phyloP scores from a whole-genome alignment of 225 moss, liverwort and hornwort species.

The Polytrichum formosum region DNA sequence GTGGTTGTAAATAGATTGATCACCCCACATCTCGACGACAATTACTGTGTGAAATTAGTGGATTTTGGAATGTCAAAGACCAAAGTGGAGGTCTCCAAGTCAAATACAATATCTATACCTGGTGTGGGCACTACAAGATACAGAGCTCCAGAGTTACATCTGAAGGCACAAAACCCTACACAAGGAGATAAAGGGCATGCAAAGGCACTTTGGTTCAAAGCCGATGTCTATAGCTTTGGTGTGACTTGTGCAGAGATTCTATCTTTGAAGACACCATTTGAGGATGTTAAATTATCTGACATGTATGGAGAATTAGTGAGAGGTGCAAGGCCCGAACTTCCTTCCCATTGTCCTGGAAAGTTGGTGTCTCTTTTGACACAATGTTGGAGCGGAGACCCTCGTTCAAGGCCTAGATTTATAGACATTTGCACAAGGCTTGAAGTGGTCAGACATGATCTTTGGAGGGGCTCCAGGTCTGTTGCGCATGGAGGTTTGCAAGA shows the following conservation, averaged over 20 bases:
- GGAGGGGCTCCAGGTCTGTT: no score
- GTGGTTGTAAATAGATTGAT: background rate
- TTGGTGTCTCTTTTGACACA: no score
- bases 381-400: no score
- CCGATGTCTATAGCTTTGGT: constrained; percentile 18
- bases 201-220: constrained; percentile 14
- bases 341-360: background rate
- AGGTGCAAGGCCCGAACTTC: no score
- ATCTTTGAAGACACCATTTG: constrained; percentile 3
- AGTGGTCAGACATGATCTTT: no score
- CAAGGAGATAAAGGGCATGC: background rate
- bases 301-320: background rate
- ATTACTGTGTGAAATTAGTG: constrained; percentile 4
- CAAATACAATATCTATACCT: no score
- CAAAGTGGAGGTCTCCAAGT: no score
- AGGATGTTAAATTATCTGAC: rapidly evolving
- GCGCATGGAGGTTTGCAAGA: no score
- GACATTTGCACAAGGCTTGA: no score
- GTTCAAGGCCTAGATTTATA: no score
- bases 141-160: constrained; percentile 3
- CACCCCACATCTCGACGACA: background rate
- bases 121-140: background rate
- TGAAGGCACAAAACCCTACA: background rate
- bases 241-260: constrained; percentile 9
- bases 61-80: constrained; percentile 19